Conservation (phyloP, 2,329 filamentous ascomycete genomes). For the Cryphonectria parasitica region DNA sequence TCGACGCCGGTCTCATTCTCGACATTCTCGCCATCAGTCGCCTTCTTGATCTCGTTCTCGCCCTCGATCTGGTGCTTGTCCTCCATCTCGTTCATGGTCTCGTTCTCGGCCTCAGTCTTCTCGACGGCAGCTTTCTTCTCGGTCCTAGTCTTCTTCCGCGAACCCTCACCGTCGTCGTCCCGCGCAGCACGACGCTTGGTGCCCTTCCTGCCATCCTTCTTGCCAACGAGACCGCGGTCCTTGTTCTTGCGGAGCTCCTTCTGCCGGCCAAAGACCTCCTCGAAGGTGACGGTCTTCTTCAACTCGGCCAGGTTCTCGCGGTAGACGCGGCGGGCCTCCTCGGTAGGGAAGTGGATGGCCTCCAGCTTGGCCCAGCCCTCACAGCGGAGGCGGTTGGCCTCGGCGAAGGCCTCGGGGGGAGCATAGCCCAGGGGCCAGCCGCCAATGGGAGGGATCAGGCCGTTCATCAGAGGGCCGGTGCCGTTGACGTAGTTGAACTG, state of each 20-base stretch:
- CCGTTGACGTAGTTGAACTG: too few relatives aligned
- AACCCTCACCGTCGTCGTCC: not conserved
- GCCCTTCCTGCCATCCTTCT: not conserved
- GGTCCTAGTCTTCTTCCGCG: not conserved
- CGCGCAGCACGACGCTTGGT: not conserved
- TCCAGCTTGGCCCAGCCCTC: not conserved
- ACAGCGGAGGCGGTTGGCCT: not conserved
- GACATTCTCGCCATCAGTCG: too few relatives aligned
- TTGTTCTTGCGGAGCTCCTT: not conserved
- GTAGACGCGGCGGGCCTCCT: not conserved
- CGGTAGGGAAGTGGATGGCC: not conserved
- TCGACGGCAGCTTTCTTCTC: not conserved
- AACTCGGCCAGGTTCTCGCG: not conserved
- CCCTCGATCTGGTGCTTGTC: too few relatives aligned
- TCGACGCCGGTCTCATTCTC: too few relatives aligned
- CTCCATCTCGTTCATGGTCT: not conserved
- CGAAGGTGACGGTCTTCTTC: not conserved
- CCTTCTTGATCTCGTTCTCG: too few relatives aligned
- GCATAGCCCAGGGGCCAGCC: not conserved
- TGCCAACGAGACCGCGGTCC: too few relatives aligned
- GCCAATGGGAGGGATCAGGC: not conserved
- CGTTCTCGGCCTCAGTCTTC: not conserved
- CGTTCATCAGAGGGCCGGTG: too few relatives aligned
- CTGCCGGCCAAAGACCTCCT: not conserved
- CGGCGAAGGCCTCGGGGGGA: not conserved